Evolutionary conservation across 371 early-diverging fungal genomes (phyloP).

Genomic region (Batkoa obscura): DNA sequence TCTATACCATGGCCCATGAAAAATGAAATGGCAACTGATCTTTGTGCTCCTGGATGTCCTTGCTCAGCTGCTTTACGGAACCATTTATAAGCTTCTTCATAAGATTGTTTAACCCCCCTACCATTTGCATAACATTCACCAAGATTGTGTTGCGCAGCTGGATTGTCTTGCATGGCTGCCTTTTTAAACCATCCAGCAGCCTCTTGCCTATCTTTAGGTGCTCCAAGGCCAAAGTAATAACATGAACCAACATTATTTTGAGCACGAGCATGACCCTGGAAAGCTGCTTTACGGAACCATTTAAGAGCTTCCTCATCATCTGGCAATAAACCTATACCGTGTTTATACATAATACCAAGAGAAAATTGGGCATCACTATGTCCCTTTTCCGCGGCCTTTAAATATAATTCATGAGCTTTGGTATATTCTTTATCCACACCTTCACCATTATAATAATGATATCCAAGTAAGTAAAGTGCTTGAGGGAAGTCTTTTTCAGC

Average conservation of each 20-base stretch:
- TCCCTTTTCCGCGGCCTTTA: slow-evolving; percentile 22
- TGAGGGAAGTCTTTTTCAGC: slow-evolving; percentile 56
- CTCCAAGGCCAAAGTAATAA: slow-evolving; percentile 24
- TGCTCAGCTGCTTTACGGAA: slow-evolving; percentile 22
- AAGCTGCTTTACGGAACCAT: slow-evolving; percentile 54
- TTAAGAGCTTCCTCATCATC: slow-evolving; percentile 28
- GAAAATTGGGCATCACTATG: slow-evolving; percentile 22
- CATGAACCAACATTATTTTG: slow-evolving; percentile 67
- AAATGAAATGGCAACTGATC: slow-evolving; percentile 2
- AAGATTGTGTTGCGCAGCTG: slow-evolving; percentile 42
- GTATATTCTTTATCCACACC: slow-evolving; percentile 27
- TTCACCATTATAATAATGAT: slow-evolving; percentile 28
- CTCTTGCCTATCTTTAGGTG: slow-evolving; percentile 26
- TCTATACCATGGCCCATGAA: slow-evolving; percentile 9
- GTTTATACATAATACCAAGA: slow-evolving; percentile 21
- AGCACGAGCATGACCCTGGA: slow-evolving; percentile 52
- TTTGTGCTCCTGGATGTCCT: slow-evolving; percentile 11
- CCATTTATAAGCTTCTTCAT: slow-evolving; percentile 19
- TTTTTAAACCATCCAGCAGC: slow-evolving; percentile 46
- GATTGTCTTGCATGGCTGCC: slow-evolving; percentile 24
- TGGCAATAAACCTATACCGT: slow-evolving; percentile 44
- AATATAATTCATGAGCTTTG: slow-evolving; percentile 51
- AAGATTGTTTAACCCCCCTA: slow-evolving; percentile 29
- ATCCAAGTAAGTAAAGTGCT: slow-evolving; percentile 49
- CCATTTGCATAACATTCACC: slow-evolving; percentile 66